Percentiles rank a stretch among this genome's conserved stretches.
phyloP scores from a whole-genome alignment of 495 filamentous ascomycete genomes.

The Penicillium cinerascens region DNA sequence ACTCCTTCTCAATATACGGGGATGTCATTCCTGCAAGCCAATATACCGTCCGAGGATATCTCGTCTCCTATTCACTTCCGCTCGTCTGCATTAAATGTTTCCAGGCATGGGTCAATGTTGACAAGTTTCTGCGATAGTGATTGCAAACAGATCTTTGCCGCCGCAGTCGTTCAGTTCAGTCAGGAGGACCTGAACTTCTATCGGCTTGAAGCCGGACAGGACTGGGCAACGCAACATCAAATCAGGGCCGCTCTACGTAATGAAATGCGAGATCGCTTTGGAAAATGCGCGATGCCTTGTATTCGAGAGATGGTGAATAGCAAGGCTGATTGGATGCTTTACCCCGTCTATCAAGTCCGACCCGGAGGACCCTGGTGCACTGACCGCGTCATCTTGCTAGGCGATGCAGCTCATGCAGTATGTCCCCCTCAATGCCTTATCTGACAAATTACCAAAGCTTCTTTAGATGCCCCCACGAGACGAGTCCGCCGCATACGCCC shows the following conservation, averaged over 20 bases:
- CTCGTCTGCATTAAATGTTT: conserved; percentile 49
- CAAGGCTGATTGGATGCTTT: conserved; percentile 53
- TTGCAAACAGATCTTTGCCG: conserved; percentile 47
- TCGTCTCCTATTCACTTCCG: conserved; percentile 39
- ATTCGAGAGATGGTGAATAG: conserved; percentile 47
- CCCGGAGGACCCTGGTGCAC: conserved; percentile 50
- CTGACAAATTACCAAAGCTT: not conserved
- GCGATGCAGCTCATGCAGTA: conserved; percentile 61
- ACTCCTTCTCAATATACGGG: conserved; percentile 53
- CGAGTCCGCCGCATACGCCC: conserved; percentile 57
- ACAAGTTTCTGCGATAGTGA: conserved; percentile 48
- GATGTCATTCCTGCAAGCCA: conserved; percentile 53
- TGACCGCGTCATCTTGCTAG: conserved; percentile 49
- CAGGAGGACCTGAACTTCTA: conserved; percentile 34
- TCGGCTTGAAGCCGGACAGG: conserved; percentile 40
- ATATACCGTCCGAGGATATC: conserved; percentile 30
- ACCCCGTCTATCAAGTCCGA: conserved; percentile 55
- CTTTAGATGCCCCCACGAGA: conserved; percentile 58
- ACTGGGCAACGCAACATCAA: conserved; percentile 42
- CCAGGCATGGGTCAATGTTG: conserved; percentile 52
- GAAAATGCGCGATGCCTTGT: conserved; percentile 40
- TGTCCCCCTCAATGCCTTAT: conserved; percentile 13
- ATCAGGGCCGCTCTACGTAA: conserved; percentile 38
- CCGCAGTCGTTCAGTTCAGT: conserved; percentile 50
- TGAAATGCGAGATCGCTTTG: conserved; percentile 46